Evolutionary conservation across 257 asterid species (phyloP), one percentile per base, ranked within the genome.

Genomic region (Phtheirospermum japonicum): DNA sequence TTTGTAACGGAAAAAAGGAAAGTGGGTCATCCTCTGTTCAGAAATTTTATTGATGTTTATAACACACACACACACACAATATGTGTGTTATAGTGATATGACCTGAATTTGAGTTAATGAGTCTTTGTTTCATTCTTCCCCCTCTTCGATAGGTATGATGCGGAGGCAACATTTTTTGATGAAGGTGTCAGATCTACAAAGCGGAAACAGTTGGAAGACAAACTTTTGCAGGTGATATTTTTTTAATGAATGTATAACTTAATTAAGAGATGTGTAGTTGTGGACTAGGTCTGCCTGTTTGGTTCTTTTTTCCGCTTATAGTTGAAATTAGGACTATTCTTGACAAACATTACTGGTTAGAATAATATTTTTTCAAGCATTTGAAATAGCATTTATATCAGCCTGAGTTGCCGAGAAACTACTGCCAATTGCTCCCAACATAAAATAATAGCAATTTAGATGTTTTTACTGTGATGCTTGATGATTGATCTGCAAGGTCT

Each of bases 101-200:
- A 53, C 59, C 51, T 48, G 60, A 54, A 48, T 37, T 64, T 20
- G 52, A 50, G 64, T 52, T 49, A 17, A 56, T 40, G 65, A 67
- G 61, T 23, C 14, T 45, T 53, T 52, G 12, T 62, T 55, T 43
- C 37, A 36, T n/a, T 58, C n/a, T 62, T 6, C 34, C 61, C 31
- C 50, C 58, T 45, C 26, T 5, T 17, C 57, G 31, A 31, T 55
- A 93, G 99, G 86, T 93, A 89, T 85, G 96, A 93, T 71, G 49
- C 66, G 0, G 99, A 93, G 78, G 97, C 97, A 53, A 84, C 90
- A 53, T 93, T 75, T 75, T 93, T 89, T 73, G 99, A 93, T 23
- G 97, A 89, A 79, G 83, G 95, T 75, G 97, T 89, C 28, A 75
- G 95, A 75, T 61, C 82, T 75, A 63, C 85, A 33, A 89, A 89